Conservation (phyloP, 225 moss, liverwort and hornwort species). For the Bryum argenteum region DNA sequence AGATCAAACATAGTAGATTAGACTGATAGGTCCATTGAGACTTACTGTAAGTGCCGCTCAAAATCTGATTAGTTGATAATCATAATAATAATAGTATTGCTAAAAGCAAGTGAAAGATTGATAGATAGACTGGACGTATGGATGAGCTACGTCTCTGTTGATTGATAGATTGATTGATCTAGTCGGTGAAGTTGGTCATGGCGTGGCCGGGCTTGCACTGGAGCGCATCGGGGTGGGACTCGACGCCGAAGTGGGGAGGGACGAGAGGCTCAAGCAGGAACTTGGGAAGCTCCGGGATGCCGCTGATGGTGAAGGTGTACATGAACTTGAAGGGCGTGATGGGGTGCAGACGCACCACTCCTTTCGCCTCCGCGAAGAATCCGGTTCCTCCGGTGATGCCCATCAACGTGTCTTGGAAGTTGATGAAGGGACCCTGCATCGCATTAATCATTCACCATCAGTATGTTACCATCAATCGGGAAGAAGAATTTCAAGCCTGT, state of each 20-base stretch:
- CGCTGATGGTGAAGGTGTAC: constrained; percentile 59
- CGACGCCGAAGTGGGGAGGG: constrained; percentile 31
- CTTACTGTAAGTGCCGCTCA: too few relatives aligned
- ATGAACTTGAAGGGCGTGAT: constrained; percentile 63
- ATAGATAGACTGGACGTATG: constrained; percentile 22
- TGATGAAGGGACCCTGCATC: constrained; percentile 56
- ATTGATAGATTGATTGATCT: neutral
- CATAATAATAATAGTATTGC: too few relatives aligned
- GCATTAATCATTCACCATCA: too few relatives aligned
- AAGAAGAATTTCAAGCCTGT: too few relatives aligned
- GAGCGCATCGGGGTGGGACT: constrained; percentile 40
- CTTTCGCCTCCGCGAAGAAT: constrained; percentile 54
- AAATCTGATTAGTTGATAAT: too few relatives aligned
- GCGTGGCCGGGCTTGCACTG: constrained; percentile 43
- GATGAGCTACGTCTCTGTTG: constrained; percentile 22
- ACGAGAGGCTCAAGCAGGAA: constrained; percentile 43
- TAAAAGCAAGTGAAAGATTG: too few relatives aligned
- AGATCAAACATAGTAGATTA: too few relatives aligned
- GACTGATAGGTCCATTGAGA: too few relatives aligned
- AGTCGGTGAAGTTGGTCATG: constrained; percentile 57
- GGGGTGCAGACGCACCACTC: constrained; percentile 58
- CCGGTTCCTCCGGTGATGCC: constrained; percentile 55
- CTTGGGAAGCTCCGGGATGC: constrained; percentile 56
- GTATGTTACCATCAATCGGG: too few relatives aligned
- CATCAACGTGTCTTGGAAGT: constrained; percentile 61